Conservation (phyloP, 805 yeast genomes). For the Sugiyamaella americana region DNA sequence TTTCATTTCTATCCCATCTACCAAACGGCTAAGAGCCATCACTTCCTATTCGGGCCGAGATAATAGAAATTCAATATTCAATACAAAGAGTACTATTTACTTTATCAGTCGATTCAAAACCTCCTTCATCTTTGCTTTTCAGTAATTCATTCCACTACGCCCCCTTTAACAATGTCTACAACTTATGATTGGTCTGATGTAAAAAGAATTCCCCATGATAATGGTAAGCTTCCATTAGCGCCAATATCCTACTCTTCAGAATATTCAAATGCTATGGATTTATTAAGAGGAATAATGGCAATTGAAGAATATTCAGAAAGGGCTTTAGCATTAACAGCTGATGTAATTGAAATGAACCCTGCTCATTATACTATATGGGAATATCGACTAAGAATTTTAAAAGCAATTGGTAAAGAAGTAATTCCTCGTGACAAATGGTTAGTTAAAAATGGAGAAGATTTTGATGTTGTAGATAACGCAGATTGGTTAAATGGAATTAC, state of each 20-base stretch:
- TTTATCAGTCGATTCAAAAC: no score
- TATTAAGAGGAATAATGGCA: slow-evolving; percentile 53
- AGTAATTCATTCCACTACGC: no score
- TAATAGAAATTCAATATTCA: no score
- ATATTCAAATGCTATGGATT: slow-evolving; percentile 56
- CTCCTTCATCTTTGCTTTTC: no score
- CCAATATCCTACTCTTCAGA: slow-evolving; percentile 59
- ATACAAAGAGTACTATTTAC: no score
- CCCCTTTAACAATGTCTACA: neutral
- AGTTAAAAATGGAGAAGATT: slow-evolving; percentile 12
- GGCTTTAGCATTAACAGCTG: slow-evolving; percentile 59
- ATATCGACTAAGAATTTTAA: slow-evolving; percentile 31
- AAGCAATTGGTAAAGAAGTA: slow-evolving; percentile 30
- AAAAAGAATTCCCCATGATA: slow-evolving; percentile 27
- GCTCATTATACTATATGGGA: slow-evolving; percentile 92
- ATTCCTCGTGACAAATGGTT: slow-evolving; percentile 19
- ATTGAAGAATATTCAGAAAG: slow-evolving; percentile 60
- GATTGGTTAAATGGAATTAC: slow-evolving; percentile 78
- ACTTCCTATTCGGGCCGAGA: no score
- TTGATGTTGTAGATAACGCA: slow-evolving; percentile 43
- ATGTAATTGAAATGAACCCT: slow-evolving; percentile 62
- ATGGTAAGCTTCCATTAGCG: slow-evolving; percentile 30
- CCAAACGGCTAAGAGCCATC: no score
- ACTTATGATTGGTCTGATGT: slow-evolving; percentile 33
- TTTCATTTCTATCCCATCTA: no score